These are phyloP conservation scores for Salix exigua DNA, from an alignment of 345 rosid species.

Conservation along the genomic window DNA sequence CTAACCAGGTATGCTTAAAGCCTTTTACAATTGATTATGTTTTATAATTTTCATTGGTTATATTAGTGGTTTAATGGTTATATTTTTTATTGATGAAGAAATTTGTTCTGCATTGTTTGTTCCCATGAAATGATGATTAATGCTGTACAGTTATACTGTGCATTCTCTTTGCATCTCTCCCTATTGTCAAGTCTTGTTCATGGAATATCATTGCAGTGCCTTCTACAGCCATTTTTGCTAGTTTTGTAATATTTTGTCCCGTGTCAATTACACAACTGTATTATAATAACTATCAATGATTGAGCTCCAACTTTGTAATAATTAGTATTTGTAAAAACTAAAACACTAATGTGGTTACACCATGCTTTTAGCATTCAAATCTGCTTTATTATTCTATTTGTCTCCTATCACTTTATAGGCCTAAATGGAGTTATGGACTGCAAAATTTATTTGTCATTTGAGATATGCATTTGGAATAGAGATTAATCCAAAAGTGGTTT, in stretches of 20 bases:
- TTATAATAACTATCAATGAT: neutral
- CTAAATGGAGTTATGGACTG: neutral
- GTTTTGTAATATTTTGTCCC: neutral
- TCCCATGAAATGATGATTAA: neutral
- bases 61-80: neutral
- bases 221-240: neutral
- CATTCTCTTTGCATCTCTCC: neutral
- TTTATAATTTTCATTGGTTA: neutral
- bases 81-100: neutral
- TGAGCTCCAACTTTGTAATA: neutral
- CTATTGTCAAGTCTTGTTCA: neutral
- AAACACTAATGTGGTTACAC: neutral
- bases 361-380: neutral
- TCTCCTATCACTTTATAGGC: neutral
- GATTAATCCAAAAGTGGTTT: neutral
- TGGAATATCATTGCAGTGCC: neutral
- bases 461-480: neutral
- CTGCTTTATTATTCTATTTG: neutral
- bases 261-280: neutral
- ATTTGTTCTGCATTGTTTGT: neutral
- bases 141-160: neutral
- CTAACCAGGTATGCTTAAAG: conserved; percentile 58
- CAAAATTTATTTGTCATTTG: neutral
- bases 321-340: neutral
- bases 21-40: neutral